Base-by-base conservation (phyloP, 192 early-diverging fungal species). In the Dissophora ornata region DNA sequence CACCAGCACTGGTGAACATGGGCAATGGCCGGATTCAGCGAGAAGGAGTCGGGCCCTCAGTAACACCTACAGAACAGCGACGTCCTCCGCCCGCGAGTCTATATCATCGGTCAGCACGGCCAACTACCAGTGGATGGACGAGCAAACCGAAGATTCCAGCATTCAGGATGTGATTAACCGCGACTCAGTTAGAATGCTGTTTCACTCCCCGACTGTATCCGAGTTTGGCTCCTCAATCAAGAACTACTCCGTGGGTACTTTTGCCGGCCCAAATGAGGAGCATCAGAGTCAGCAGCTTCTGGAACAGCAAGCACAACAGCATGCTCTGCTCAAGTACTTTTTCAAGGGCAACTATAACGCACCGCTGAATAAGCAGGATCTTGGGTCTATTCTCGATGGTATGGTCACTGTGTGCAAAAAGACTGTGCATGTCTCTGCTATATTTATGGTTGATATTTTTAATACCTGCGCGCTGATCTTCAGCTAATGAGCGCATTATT, bases 311-410 rank as follows among this genome's bases (percentile, higher is more conserved):
- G 46, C 45, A 18, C 57, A 60, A 15, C 73, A 77, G 30, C 63
- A 77, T 67, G 58, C 73, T 13, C 18, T 77, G 30, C 46, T 77
- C 9, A 77, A 77, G 59, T 67, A 62, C 47, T 67, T 67, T 22
- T 77, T 77, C 59, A 67, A 45, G 47, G 73, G 73, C 57, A 77
- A 77, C 47, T 77, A 77, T 13, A 58, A 54, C n/a, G 73, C 73
- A 2, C 73, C 73, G 3, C 12, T 67, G 3, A 55, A 67, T 46
- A 67, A 67, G 28, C 42, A 51, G n/a, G 48, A 66, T 1, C 53
- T 77, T 12, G 65, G 64, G 5, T 67, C 73, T 18, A 56, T 77
- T 18, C 58, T 77, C 26, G 73, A 77, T 67, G 73, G 73, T 77
- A 55, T 22, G 73, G 25, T 47, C 32, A 7, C 16, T 12, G 25